Conservation (phyloP, 345 rosid species). For the Melaleuca quinquenervia region DNA sequence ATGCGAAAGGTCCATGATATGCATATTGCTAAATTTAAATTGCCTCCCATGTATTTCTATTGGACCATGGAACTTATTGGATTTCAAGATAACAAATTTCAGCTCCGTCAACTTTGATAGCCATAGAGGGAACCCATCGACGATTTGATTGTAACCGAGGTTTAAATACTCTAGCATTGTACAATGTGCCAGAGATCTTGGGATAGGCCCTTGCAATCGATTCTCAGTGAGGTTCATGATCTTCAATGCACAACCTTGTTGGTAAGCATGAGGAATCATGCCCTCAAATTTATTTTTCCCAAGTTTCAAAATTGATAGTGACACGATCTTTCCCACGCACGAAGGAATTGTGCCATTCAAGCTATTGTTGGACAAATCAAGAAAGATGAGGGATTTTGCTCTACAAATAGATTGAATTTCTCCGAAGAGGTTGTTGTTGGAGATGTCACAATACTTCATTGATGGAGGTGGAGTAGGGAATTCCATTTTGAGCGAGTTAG, state of each 20-base stretch:
- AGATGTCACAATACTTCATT: neutral
- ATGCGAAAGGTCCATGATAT: neutral
- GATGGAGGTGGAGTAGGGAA: neutral
- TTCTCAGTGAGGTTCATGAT: neutral
- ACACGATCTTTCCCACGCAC: neutral
- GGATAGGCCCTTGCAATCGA: neutral
- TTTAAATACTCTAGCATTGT: neutral
- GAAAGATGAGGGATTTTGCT: neutral
- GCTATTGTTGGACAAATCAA: neutral
- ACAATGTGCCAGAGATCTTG: neutral
- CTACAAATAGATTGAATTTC: neutral
- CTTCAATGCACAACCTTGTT: neutral
- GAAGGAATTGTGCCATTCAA: neutral
- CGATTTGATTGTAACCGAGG: neutral
- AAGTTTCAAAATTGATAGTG: neutral
- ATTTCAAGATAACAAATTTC: neutral
- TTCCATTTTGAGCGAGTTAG: neutral
- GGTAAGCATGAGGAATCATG: neutral
- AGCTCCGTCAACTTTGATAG: no score
- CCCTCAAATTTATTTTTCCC: neutral
- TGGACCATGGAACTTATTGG: neutral
- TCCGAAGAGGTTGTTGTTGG: neutral
- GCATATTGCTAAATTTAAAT: neutral
- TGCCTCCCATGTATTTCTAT: no score
- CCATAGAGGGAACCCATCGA: neutral